phyloP scores from a whole-genome alignment of 2,329 filamentous ascomycete species.

The Fusarium denticulatum region DNA sequence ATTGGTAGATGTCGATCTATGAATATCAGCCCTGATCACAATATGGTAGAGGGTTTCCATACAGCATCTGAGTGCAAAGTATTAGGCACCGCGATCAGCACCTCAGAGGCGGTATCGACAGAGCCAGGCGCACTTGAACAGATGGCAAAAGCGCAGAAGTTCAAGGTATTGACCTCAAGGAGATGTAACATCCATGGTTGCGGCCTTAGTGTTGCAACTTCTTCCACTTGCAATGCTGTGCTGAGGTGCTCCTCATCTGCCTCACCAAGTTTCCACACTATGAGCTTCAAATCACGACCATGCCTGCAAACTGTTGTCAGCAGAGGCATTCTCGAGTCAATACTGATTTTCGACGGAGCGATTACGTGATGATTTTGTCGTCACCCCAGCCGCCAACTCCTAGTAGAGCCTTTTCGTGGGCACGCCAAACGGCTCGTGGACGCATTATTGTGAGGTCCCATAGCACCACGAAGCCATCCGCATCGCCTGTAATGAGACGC shows the following conservation, averaged over 20 bases:
- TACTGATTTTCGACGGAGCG: not conserved
- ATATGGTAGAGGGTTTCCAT: slow-evolving; percentile 10
- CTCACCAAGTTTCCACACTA: slow-evolving; percentile 79
- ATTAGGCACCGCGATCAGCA: slow-evolving; percentile 84
- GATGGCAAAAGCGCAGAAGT: slow-evolving; percentile 87
- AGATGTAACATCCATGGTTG: slow-evolving; percentile 88
- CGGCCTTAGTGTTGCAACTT: slow-evolving; percentile 57
- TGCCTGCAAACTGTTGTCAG: slow-evolving; percentile 65
- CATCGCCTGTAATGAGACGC: slow-evolving; percentile 85
- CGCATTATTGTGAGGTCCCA: slow-evolving; percentile 89
- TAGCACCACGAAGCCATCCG: slow-evolving; percentile 85
- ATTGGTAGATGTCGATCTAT: slow-evolving; percentile 82
- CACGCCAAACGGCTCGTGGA: slow-evolving; percentile 84
- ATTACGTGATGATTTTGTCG: slow-evolving; percentile 86
- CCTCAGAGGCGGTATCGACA: slow-evolving; percentile 48
- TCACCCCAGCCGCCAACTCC: slow-evolving; percentile 75
- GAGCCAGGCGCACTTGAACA: slow-evolving; percentile 54
- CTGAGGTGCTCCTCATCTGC: slow-evolving; percentile 72
- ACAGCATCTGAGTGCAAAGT: slow-evolving; percentile 77
- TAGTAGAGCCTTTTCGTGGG: slow-evolving; percentile 81
- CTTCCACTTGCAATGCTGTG: slow-evolving; percentile 76
- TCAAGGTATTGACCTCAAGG: slow-evolving; percentile 89
- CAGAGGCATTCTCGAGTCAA: not conserved
- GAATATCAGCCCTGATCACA: not conserved
- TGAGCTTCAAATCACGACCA: slow-evolving; percentile 86